Evolutionary conservation across 1,139 yeast species (phyloP).

Genomic region (Kurtzmaniella quercitrusa): DNA sequence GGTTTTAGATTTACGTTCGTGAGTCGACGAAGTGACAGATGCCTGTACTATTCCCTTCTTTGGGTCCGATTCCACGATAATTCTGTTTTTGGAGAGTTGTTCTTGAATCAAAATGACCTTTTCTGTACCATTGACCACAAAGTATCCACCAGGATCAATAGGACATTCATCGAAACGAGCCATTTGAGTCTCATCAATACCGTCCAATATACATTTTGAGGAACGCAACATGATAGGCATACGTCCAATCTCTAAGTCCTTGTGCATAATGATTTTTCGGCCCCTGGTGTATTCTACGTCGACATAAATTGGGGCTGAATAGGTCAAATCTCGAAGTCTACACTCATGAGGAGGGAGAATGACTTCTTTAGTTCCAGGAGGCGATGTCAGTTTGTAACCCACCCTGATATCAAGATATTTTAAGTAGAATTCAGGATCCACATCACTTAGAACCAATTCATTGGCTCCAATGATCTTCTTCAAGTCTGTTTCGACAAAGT

Average conservation of each 20-base stretch:
- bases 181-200: conserved; percentile 77
- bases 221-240: conserved; percentile 98
- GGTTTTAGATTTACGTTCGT: conserved; percentile 95
- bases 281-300: conserved; percentile 98
- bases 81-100: conserved; percentile 94
- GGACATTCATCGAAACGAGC: conserved; percentile 93
- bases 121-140: conserved; percentile 96
- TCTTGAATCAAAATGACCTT: conserved; percentile 96
- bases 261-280: conserved; percentile 81
- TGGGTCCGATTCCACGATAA: conserved; percentile 95
- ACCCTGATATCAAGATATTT: conserved; percentile 90
- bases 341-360: conserved; percentile 94
- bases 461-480: conserved; percentile 91
- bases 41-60: conserved; percentile 95
- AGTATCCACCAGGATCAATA: conserved; percentile 97
- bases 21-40: conserved; percentile 95
- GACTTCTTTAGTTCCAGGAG: conserved; percentile 53
- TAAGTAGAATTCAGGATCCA: conserved; percentile 93
- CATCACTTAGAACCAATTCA: conserved; percentile 85
- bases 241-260: conserved; percentile 90
- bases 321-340: conserved; percentile 88
- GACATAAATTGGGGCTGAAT: conserved; percentile 93
- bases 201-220: conserved; percentile 82
- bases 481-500: conserved; percentile 89
- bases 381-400: conserved; percentile 60